These are phyloP conservation scores for Luzula sylvatica DNA, from an alignment of 176 grass and related monocot genomes.

Conservation along the genomic window DNA sequence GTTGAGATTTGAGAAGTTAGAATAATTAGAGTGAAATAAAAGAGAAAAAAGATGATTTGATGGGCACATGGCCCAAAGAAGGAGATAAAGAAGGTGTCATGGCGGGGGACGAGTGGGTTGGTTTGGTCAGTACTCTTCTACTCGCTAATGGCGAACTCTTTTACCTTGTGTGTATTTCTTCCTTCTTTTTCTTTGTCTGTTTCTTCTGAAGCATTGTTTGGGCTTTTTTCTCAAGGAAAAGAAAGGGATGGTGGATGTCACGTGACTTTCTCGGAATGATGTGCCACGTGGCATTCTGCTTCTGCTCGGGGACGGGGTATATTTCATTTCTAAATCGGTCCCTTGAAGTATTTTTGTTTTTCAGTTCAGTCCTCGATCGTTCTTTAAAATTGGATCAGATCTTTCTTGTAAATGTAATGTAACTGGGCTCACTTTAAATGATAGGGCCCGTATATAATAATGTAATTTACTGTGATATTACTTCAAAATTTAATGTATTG, in stretches of 20 bases:
- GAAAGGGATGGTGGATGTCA: slow-evolving; percentile 1
- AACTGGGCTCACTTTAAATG: no score
- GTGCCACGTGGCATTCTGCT: neutral
- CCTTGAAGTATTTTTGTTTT: neutral
- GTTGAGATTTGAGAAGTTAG: neutral
- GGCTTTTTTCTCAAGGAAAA: neutral
- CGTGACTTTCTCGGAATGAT: neutral
- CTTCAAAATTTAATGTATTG: no score
- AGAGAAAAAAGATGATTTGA: slow-evolving; percentile 5
- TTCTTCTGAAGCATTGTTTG: neutral
- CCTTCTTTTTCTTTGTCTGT: neutral
- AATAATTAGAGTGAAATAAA: neutral
- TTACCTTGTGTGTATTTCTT: neutral
- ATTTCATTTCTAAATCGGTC: neutral
- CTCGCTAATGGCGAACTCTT: neutral
- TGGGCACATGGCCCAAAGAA: neutral
- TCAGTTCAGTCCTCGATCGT: neutral
- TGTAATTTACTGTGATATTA: no score
- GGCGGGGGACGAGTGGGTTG: neutral
- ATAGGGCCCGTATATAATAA: no score
- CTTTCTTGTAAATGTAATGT: no score
- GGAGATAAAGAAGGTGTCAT: slow-evolving; percentile 4
- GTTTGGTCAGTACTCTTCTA: no score
- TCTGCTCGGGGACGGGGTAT: neutral
- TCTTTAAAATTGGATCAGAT: no score